Evolutionary conservation across 257 asterid genomes (phyloP).

Genomic region (Eustoma russellianum): DNA sequence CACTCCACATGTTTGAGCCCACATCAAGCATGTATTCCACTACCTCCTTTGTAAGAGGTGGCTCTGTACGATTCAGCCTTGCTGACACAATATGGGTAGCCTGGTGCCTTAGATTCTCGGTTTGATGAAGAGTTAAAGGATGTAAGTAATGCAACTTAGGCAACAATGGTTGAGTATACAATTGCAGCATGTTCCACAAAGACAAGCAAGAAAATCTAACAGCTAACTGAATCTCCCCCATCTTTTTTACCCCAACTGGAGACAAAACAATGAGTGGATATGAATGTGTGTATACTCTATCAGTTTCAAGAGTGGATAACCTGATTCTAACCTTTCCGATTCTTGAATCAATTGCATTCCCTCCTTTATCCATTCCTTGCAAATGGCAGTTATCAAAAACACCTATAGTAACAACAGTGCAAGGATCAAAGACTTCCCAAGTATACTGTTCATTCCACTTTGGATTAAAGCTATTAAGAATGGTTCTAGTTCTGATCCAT

Average conservation of each 20-base stretch:
- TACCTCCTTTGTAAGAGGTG: conserved; percentile 66
- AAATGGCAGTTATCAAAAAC: conserved; percentile 71
- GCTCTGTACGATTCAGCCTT: conserved; percentile 68
- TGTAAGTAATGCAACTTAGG: conserved; percentile 63
- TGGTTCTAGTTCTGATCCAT: conserved; percentile 82
- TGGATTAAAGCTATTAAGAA: conserved; percentile 50
- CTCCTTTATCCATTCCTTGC: conserved; percentile 43
- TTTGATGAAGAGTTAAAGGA: conserved; percentile 53
- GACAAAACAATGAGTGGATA: conserved; percentile 66
- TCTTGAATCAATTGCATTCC: conserved; percentile 38
- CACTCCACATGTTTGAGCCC: conserved; percentile 83
- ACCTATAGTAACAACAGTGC: conserved; percentile 68
- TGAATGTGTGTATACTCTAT: conserved; percentile 63
- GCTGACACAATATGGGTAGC: conserved; percentile 65
- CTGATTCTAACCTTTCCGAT: conserved; percentile 82
- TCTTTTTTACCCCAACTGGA: conserved; percentile 62
- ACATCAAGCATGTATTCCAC: conserved; percentile 89
- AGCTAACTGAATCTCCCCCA: conserved; percentile 81
- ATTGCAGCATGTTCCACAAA: conserved; percentile 35
- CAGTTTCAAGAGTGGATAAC: conserved; percentile 62
- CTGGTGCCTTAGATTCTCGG: conserved; percentile 62
- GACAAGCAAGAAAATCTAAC: conserved; percentile 72
- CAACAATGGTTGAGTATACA: conserved; percentile 50
- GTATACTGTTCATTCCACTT: conserved; percentile 92
- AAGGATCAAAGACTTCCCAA: conserved; percentile 88